Conservation (phyloP, 805 yeast genomes). For the Cyberlindnera nakhonratchasimensis region DNA sequence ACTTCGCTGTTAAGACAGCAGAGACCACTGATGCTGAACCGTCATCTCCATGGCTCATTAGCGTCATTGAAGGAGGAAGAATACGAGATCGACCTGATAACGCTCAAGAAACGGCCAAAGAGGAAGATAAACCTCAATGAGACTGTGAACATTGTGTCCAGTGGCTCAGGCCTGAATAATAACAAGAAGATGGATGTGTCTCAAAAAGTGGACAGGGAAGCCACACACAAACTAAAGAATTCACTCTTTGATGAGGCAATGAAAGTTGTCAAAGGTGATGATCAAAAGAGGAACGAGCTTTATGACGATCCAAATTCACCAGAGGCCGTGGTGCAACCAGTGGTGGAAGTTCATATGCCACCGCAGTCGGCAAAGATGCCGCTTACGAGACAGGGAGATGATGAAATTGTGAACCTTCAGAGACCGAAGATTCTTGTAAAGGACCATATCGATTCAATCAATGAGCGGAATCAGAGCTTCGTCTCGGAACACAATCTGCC, state of each 20-base stretch:
- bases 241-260: conserved; percentile 1
- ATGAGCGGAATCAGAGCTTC: background rate
- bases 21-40: background rate
- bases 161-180: no score
- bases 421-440: conserved; percentile 1
- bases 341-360: background rate
- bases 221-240: background rate
- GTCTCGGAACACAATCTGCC: conserved; percentile 1
- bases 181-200: background rate
- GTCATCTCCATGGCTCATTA: background rate
- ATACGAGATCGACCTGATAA: conserved; percentile 17
- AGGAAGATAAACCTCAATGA: background rate
- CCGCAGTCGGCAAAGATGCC: background rate
- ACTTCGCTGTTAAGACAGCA: background rate
- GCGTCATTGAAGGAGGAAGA: conserved; percentile 2
- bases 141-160: background rate
- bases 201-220: background rate
- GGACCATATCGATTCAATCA: background rate
- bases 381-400: background rate
- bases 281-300: background rate
- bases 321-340: no score
- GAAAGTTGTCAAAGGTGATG: background rate
- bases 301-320: no score
- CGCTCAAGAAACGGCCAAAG: conserved; percentile 13
- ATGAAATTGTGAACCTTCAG: conserved; percentile 15